A percentile compares a stretch with the other conserved stretches of the same genome.
Evolutionary conservation across 2,329 filamentous ascomycete species (phyloP).

Genomic region (Apiospora hydei): DNA sequence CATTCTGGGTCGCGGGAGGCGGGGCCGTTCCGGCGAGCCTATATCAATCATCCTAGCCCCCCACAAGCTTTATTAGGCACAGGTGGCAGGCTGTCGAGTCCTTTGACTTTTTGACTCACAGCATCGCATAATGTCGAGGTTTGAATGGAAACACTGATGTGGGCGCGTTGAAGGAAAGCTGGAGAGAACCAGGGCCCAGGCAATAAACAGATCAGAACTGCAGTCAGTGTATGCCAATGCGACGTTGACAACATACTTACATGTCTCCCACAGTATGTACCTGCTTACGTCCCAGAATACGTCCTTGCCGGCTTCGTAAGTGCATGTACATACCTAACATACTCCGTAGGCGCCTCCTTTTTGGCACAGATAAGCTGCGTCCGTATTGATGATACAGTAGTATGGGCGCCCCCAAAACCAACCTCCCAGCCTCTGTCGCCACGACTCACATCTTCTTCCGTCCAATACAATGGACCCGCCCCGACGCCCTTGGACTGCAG

Average conservation of each 20-base stretch:
- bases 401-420: slow-evolving; percentile 6
- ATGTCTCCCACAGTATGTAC: too few relatives aligned
- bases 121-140: background rate
- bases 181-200: background rate
- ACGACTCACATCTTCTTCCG: slow-evolving; percentile 11
- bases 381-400: background rate
- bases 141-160: background rate
- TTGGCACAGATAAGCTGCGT: background rate
- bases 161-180: background rate
- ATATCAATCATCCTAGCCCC: background rate
- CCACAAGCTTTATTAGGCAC: background rate
- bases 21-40: background rate
- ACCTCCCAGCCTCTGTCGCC: slow-evolving; percentile 9
- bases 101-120: slow-evolving; percentile 1
- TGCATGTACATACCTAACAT: too few relatives aligned
- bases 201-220: background rate
- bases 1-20: background rate
- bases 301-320: background rate
- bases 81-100: background rate
- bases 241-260: background rate
- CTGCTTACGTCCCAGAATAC: too few relatives aligned
- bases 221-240: background rate
- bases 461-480: slow-evolving; percentile 14
- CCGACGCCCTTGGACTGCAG: slow-evolving; percentile 18
- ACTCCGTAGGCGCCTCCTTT: background rate